Evolutionary conservation across 129 eudicot genomes (phyloP), one percentile per base, ranked within the genome.

Genomic region (Solidago caesia): DNA sequence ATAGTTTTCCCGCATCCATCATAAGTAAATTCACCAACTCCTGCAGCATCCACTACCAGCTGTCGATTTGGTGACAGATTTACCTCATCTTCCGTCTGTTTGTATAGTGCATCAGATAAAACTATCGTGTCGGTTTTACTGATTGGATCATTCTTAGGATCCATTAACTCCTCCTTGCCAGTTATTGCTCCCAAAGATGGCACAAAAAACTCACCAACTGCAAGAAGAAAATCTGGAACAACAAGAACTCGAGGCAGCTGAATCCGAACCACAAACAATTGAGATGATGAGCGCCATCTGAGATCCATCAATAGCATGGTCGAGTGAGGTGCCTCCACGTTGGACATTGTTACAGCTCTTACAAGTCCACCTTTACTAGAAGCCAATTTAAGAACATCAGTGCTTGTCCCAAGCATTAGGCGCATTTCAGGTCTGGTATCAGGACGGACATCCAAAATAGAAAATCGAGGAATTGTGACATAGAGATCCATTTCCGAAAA

Each of bases 181-280:
- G 96, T 94, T 60, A 90, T 86, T 73, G 89, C 71, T 72, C 96
- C 97, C 82, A 94, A 82, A 56, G 96, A 81, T 70, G 98, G 98
- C 70, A 94, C 96, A 84, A 94, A 88, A 80, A 90, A 90, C 81
- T 90, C 97, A 58, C 89, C 86, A 61, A 94, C 91, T 46, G 96
- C 89, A 82, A 94, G 89, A 80, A 94, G 97, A 74, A 94, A 94
- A 80, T 94, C 98, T 26, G 96, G 97, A 62, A 94, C 98, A 77
- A 90, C 98, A 67, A 94, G 93, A 80, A 94, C 87, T 44, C 92
- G 96, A 71, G 98, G 97, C 76, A 86, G 91, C 84, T 94, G 98
- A 65, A 87, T 73, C 43, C 98, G 88, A 58, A 94, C 82, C 39
- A 94, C 97, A 75, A 89, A 85, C 10, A 92, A 84, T 64, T 88